Evolutionary conservation across 495 filamentous ascomycete species (phyloP), one percentile per base, ranked within the genome.

Genomic region (Trichoderma gamsii): DNA sequence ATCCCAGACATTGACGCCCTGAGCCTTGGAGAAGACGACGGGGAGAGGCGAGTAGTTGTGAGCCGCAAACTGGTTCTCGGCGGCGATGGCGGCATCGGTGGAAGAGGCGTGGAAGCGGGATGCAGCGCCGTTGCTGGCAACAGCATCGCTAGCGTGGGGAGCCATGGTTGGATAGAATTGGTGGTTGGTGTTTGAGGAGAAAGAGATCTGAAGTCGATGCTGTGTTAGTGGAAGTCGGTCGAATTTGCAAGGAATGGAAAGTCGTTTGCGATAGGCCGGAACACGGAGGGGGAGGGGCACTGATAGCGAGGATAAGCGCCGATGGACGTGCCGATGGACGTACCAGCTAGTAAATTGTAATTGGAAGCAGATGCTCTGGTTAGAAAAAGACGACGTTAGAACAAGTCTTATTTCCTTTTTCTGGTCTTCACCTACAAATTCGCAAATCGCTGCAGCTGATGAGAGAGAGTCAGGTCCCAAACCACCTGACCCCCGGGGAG

Each of bases 11-110:
- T 88, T 87, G 72, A 87, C 90, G 15, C 96, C 95, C 69, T 88
- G 83, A 29, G 91, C 93, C 44, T 87, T 87, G 29, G 93, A 83
- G 75, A 97, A 94, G 69, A 97, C 93, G 43, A 98, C 86, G 16
- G 96, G 96, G 11, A 99, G 88, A 23, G 96, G 95, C 80, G 97
- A 93, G 81, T 99, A 99, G 80, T 99, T 99, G 85, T 99, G 95
- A 56, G 95, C 95, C 52, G 95, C 95, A 79, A 86, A 94, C 65
- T 88, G 81, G 72, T 92, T 80, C 80, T 99, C 95, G 67, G 87
- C 84, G 35, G 86, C 77, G 74, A 97, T 92, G 68, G 95, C 95
- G 68, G 82, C 81, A 43, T 86, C 79, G n/a, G 92, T 92, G 27
- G 94, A 90, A 63, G 89, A 75, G 25, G 91, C 86, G 80, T 98